Evolutionary conservation across 495 filamentous ascomycete species (phyloP).

Genomic region (Daldinia loculata): DNA sequence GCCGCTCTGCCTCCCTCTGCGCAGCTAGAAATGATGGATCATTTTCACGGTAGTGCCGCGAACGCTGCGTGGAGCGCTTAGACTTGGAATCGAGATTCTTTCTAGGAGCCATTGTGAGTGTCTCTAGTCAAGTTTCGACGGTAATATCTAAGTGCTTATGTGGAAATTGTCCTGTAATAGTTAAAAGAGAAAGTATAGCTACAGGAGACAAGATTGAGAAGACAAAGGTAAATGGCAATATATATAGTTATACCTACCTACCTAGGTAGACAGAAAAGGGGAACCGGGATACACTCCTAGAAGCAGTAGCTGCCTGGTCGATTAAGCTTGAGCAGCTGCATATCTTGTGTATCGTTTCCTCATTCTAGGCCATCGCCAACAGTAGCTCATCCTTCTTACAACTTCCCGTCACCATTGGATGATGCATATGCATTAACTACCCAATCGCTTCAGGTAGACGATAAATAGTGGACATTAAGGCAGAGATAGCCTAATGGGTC

Average conservation of each 20-base stretch:
- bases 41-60: conserved; percentile 16
- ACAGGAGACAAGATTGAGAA: not conserved
- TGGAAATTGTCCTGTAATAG: not conserved
- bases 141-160: not conserved
- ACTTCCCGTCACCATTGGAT: not conserved
- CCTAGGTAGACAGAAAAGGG: not conserved
- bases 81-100: not conserved
- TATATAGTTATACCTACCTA: not conserved
- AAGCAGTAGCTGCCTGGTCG: not conserved
- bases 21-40: conserved; percentile 31
- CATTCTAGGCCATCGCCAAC: not conserved
- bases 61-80: conserved; percentile 1
- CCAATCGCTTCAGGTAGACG: not conserved
- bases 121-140: not conserved
- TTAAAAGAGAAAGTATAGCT: not conserved
- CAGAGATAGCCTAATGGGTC: not conserved
- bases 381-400: not conserved
- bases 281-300: not conserved
- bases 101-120: conserved; percentile 26
- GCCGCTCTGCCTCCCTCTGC: conserved; percentile 43
- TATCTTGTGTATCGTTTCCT: not conserved
- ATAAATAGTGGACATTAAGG: not conserved
- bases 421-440: not conserved
- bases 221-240: not conserved
- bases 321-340: not conserved